Base-by-base conservation (phyloP, 2,329 filamentous ascomycete species). In the Cryphonectria naterciae region DNA sequence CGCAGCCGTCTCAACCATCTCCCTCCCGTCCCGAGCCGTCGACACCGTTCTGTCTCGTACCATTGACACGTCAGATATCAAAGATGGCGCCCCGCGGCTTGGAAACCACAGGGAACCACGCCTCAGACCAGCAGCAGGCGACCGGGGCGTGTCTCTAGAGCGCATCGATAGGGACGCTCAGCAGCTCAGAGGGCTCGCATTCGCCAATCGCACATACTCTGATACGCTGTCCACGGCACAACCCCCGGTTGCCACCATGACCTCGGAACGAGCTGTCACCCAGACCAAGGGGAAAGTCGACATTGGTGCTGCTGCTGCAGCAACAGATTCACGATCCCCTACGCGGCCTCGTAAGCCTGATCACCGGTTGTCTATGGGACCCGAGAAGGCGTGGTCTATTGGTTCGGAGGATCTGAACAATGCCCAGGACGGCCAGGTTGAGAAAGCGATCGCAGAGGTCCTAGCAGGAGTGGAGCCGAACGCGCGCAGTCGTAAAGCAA, bases 301-400 rank as follows among this genome's bases (percentile, higher is more conserved):
- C 67, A 22, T n/a, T 28, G 35, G 46, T 43, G 46, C 22, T n/a
- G 22, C 46, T 11, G 46, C 46, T n/a, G 46, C 46, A 1, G 7
- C 67, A 39, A 28, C 69, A 43, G 67, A 65, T 22, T 56, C 41
- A 39, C 61, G 37, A 22, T 70, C 71, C 35, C 71, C 71, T 4
- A 58, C 28, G 46, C 79, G 80, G 52, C 77, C 79, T 69, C 81
- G 80, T 77, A 81, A 78, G 72, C 76, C 79, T 15, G 83, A 86
- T 4, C 82, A 84, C 65, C 81, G 83, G 13, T 72, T 82, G 17
- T 82, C 82, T 25, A 79, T 81, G 72, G 84, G 80, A 0, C 80
- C 86, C 0, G 88, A 90, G 76, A 90, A 89, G 77, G 87, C 84
- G 25, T 91, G 88, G 89, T 91, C 88, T 28, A 90, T 91, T 77